Evolutionary conservation across 169 alveolate species (phyloP).

Genomic region (Babesia gibsoni): DNA sequence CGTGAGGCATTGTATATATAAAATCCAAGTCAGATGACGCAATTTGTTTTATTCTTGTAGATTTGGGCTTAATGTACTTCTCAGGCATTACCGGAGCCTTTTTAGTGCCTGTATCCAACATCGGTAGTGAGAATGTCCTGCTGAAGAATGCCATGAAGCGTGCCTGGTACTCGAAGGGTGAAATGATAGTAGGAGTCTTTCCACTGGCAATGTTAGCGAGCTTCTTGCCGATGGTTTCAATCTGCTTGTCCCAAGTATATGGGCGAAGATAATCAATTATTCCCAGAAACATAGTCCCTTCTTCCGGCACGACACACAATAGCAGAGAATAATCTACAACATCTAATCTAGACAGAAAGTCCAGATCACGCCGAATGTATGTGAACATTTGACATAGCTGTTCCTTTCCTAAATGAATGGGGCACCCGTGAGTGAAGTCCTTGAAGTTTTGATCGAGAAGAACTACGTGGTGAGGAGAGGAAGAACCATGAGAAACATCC

Average conservation of each 20-base stretch:
- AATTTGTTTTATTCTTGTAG: not conserved
- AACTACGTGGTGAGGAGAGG: constrained; percentile 10
- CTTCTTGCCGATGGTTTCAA: constrained; percentile 64
- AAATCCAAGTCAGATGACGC: not conserved
- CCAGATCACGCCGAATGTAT: constrained; percentile 25
- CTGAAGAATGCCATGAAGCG: constrained; percentile 34
- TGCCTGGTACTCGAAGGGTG: constrained; percentile 57
- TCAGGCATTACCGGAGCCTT: not conserved
- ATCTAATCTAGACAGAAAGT: constrained; percentile 45
- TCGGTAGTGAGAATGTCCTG: constrained; percentile 7
- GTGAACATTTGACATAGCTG: not conserved
- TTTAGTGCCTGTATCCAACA: not conserved
- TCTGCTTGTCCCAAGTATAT: constrained; percentile 69
- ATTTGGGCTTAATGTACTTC: not conserved
- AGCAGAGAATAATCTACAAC: constrained; percentile 64
- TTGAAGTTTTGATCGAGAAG: constrained; percentile 59
- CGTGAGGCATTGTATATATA: constrained; percentile 7
- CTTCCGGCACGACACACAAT: constrained; percentile 44
- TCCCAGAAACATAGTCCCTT: constrained; percentile 36
- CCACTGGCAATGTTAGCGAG: constrained; percentile 61
- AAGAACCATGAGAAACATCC: not conserved
- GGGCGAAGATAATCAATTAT: constrained; percentile 62
- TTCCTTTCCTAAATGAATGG: constrained; percentile 24
- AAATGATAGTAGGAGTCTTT: constrained; percentile 60
- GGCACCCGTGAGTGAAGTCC: constrained; percentile 60